Conservation (phyloP, 768 basidiomycete genomes). For the Russula dissimulans region DNA sequence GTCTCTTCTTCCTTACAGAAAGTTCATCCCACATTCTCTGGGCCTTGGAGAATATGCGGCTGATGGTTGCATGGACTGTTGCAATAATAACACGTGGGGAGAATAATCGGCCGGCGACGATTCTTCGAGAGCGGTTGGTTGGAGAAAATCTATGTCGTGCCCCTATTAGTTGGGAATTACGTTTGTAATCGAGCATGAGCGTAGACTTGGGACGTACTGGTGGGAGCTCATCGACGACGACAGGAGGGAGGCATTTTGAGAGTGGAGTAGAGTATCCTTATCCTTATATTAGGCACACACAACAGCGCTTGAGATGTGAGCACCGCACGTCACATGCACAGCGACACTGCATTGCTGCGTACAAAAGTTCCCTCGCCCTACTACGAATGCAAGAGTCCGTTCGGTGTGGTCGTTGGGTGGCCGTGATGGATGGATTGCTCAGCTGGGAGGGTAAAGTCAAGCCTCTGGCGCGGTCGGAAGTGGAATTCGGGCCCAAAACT, state of each 20-base stretch:
- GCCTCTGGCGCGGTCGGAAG: too few relatives aligned
- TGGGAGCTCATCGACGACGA: neutral
- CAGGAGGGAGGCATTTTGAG: neutral
- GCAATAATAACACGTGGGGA: neutral
- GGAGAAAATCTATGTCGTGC: neutral
- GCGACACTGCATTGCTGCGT: constrained; percentile 1
- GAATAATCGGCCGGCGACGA: neutral
- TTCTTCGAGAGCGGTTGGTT: neutral
- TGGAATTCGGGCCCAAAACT: too few relatives aligned
- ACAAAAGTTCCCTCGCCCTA: neutral
- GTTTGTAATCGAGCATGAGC: neutral
- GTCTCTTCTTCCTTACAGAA: neutral
- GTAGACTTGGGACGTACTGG: neutral
- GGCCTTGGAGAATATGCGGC: neutral
- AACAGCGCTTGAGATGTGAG: neutral
- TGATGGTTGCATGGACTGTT: constrained; percentile 4
- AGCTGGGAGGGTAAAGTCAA: neutral
- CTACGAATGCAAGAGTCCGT: neutral
- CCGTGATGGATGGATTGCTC: neutral
- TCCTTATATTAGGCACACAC: constrained; percentile 1
- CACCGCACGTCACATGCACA: constrained; percentile 13
- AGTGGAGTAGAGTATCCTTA: neutral
- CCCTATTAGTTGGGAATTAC: neutral
- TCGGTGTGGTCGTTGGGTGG: neutral
- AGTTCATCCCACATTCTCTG: constrained; percentile 3